Conservation (phyloP, 768 basidiomycete species). For the Pleurotus ostreatus region DNA sequence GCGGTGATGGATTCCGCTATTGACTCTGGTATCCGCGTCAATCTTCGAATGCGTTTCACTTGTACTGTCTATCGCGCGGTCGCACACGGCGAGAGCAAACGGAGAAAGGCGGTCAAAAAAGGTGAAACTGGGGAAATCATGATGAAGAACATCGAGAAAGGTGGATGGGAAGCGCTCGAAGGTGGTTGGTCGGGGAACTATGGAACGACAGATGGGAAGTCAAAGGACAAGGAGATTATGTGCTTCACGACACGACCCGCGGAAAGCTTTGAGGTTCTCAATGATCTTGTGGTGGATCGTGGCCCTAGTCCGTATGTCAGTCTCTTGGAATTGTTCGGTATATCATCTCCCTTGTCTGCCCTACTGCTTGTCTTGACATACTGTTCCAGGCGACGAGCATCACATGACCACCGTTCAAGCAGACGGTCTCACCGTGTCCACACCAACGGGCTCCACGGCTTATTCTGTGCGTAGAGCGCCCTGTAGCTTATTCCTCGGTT, state of each 20-base stretch:
- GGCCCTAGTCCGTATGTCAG: slow-evolving; percentile 98
- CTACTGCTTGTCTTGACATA: slow-evolving; percentile 10
- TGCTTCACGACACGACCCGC: slow-evolving; percentile 94
- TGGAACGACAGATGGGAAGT: slow-evolving; percentile 35
- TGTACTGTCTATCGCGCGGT: slow-evolving; percentile 97
- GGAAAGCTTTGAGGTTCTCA: slow-evolving; percentile 94
- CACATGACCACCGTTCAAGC: slow-evolving; percentile 99
- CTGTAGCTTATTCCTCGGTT: slow-evolving; percentile 9
- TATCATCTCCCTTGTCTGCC: slow-evolving; percentile 22
- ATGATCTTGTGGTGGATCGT: slow-evolving; percentile 96
- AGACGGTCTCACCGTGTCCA: slow-evolving; percentile 92
- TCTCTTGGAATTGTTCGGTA: slow-evolving; percentile 93
- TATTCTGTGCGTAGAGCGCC: slow-evolving; percentile 74
- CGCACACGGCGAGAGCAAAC: slow-evolving; percentile 61
- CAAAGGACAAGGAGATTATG: slow-evolving; percentile 95
- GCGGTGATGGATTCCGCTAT: slow-evolving; percentile 83
- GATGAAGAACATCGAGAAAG: slow-evolving; percentile 88
- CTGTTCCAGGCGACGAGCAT: slow-evolving; percentile 83
- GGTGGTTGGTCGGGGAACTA: slow-evolving; percentile 52
- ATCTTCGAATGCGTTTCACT: slow-evolving; percentile 98
- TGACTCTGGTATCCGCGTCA: slow-evolving; percentile 93
- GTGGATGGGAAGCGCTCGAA: slow-evolving; percentile 96
- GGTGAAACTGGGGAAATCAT: slow-evolving; percentile 94
- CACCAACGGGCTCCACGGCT: slow-evolving; percentile 97
- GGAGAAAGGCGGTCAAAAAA: slow-evolving; percentile 84